Evolutionary conservation across 2,329 filamentous ascomycete species (phyloP).

Genomic region (Trichoderma oligosporum): DNA sequence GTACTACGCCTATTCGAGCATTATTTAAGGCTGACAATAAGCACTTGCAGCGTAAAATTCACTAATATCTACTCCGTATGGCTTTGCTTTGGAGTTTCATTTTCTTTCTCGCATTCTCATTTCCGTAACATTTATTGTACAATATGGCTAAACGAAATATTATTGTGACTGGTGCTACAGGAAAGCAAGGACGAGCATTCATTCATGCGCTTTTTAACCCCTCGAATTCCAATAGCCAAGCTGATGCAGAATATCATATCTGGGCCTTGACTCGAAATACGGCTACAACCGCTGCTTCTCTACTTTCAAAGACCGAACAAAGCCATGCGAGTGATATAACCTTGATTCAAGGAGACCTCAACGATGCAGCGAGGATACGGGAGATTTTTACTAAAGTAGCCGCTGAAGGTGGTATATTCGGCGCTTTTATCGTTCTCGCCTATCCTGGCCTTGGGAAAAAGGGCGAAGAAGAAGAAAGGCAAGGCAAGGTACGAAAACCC

Average conservation of each 20-base stretch:
- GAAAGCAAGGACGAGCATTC: slow-evolving; percentile 9
- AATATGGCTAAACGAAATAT: slow-evolving; percentile 9
- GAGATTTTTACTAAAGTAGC: slow-evolving; percentile 5
- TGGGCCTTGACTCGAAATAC: slow-evolving; percentile 7
- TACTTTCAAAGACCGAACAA: neutral
- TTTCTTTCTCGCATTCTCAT: neutral
- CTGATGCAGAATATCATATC: neutral
- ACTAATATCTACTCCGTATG: neutral
- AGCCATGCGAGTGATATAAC: neutral
- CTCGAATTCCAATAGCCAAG: neutral
- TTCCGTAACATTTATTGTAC: neutral
- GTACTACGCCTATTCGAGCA: too few species aligned
- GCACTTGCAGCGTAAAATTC: too few species aligned
- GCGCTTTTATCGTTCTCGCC: neutral
- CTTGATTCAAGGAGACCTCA: slow-evolving; percentile 2
- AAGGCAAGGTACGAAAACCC: slow-evolving; percentile 5
- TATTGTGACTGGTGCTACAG: slow-evolving; percentile 15
- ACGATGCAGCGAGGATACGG: neutral
- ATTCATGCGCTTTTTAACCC: slow-evolving; percentile 6
- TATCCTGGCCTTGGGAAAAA: slow-evolving; percentile 17
- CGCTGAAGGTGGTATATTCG: slow-evolving; percentile 6
- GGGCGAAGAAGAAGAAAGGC: slow-evolving; percentile 4
- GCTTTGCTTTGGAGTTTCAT: too few species aligned
- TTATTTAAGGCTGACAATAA: too few species aligned
- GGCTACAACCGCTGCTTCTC: neutral